These are phyloP conservation scores for Aspergillus sp. DNA, from an alignment of 2,329 filamentous ascomycete genomes.

Conservation along the genomic window DNA sequence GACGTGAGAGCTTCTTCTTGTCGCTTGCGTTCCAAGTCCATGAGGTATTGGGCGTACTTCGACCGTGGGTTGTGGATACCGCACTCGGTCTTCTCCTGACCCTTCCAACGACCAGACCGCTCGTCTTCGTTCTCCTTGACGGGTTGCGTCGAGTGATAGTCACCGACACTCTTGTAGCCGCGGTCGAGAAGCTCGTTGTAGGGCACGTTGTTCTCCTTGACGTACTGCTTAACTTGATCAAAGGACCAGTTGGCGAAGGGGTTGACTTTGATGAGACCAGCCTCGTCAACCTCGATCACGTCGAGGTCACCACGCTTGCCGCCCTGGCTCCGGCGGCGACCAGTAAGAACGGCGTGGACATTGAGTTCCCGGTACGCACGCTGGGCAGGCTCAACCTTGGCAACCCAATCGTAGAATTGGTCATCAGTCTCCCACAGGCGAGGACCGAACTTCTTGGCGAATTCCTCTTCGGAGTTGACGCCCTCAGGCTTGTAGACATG, in stretches of 20 bases:
- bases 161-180: slow-evolving; percentile 97
- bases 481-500: slow-evolving; percentile 87
- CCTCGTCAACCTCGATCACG: slow-evolving; percentile 88
- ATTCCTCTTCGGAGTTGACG: slow-evolving; percentile 64
- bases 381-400: slow-evolving; percentile 94
- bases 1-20: slow-evolving; percentile 50
- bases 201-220: slow-evolving; percentile 77
- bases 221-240: slow-evolving; percentile 78
- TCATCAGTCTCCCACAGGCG: slow-evolving; percentile 78
- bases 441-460: slow-evolving; percentile 73
- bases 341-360: slow-evolving; percentile 86
- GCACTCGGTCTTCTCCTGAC: slow-evolving; percentile 91
- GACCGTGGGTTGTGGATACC: slow-evolving; percentile 98
- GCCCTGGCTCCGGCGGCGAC: slow-evolving; percentile 84
- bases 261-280: slow-evolving; percentile 93
- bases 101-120: slow-evolving; percentile 94
- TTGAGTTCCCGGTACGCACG: slow-evolving; percentile 81
- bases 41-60: slow-evolving; percentile 78
- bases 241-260: slow-evolving; percentile 93
- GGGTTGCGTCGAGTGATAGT: slow-evolving; percentile 95
- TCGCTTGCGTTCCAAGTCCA: slow-evolving; percentile 63
- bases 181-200: slow-evolving; percentile 87
- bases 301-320: slow-evolving; percentile 84
- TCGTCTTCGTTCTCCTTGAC: slow-evolving; percentile 90
- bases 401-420: slow-evolving; percentile 91